Base-by-base conservation (phyloP, 768 basidiomycete species). In the Termitomyces sp. region DNA sequence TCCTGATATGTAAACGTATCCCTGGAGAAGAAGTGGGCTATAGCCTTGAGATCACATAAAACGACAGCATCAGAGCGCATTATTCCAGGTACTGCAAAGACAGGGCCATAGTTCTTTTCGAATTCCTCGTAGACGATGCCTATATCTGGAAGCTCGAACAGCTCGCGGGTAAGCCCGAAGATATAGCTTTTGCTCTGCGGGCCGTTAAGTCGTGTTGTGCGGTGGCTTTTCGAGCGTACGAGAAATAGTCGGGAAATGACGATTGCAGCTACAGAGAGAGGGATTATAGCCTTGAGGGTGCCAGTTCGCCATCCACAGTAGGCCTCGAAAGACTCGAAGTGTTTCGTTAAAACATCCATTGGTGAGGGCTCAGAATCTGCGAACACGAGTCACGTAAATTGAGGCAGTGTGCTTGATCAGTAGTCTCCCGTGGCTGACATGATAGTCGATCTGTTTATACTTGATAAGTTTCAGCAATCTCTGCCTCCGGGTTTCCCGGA, bases 1-100 rank as follows among this genome's bases (percentile, higher is more conserved):
- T 60, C 62, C 25, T 60, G 57, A 38, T 70, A 72, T 23, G 54
- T 59, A 17, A 58, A 62, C n/a, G 69, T 69, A 53, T 72, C 71
- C 42, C 63, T 68, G 4, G 62, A 40, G 34, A 65, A 64, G 31
- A 65, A 58, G 35, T 70, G 62, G 8, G 63, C 54, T 7, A 65
- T 58, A 1, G 68, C 66, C 53, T 69, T 70, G 17, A 63, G 57
- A 49, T 72, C 69, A 40, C 62, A 61, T 12, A 72, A 42, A 9
- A 72, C 59, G 17, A 72, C 55, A 4, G 62, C 59, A 31, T 59
- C 62, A 4, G 56, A 50, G 5, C 69, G 67, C 11, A 66, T 56
- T 4, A 59, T 56, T 12, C 47, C 54, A 12, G 62, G 63, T 43
- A 64, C 57, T 44, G 57, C 61, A 58, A 54, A 69, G 9, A 62